phyloP scores from a whole-genome alignment of 176 grass and related monocot species.

The Oryza officinalis region DNA sequence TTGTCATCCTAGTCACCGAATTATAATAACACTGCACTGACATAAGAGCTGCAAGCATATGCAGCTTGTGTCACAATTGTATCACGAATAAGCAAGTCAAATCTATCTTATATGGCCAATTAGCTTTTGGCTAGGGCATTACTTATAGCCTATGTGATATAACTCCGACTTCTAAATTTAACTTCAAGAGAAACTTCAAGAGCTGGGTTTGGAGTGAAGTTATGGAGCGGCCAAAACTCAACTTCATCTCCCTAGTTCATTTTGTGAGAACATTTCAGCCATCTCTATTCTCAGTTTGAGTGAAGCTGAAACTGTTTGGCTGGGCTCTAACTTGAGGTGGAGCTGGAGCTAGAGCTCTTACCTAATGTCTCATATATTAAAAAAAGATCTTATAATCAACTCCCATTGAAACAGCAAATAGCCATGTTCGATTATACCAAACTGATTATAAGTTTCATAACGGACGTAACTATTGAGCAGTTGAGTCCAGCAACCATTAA shows the following conservation, averaged over 20 bases:
- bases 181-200: too few species aligned
- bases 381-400: background rate
- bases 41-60: background rate
- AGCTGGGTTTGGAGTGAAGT: too few species aligned
- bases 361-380: background rate
- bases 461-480: background rate
- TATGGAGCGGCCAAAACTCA: too few species aligned
- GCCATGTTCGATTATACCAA: background rate
- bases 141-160: too few species aligned
- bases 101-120: background rate
- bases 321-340: too few species aligned
- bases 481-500: background rate
- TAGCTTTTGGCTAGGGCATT: too few species aligned
- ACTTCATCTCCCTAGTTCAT: too few species aligned
- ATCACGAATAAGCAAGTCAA: background rate
- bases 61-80: background rate
- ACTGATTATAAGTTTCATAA: constrained; percentile 3
- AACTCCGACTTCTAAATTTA: too few species aligned
- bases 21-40: background rate
- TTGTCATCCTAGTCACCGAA: background rate
- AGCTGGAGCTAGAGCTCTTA: too few species aligned
- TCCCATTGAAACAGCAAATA: background rate
- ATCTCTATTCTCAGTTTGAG: too few species aligned
- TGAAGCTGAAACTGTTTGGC: too few species aligned
- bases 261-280: too few species aligned